A percentile compares a stretch with the other conserved stretches of the same genome.
phyloP scores from a whole-genome alignment of 75 land plant species.

The Isoetes taiwanensis region DNA sequence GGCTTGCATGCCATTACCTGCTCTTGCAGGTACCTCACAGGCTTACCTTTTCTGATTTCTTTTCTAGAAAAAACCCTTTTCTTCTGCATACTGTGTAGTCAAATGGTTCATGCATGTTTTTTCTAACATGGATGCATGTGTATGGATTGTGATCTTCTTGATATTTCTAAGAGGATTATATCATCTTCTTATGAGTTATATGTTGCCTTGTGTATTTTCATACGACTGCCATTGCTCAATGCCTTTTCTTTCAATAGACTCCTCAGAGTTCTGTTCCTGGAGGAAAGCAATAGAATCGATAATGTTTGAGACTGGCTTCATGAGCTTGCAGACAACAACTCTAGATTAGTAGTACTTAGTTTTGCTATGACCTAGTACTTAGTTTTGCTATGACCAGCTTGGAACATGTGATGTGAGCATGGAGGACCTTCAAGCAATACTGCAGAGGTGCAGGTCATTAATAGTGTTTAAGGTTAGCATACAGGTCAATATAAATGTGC shows the following conservation, averaged over 20 bases:
- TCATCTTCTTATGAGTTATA: no score
- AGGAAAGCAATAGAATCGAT: constrained; percentile 17
- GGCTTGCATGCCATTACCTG: constrained; percentile 37
- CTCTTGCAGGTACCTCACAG: constrained; percentile 44
- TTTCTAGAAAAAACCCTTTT: no score
- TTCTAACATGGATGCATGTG: no score
- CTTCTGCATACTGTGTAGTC: no score
- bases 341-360: constrained; percentile 15
- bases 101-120: no score
- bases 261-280: constrained; percentile 16
- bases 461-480: not conserved
- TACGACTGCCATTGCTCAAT: no score
- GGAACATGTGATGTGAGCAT: not conserved
- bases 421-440: not conserved
- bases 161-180: no score
- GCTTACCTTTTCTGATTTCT: not conserved
- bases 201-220: no score
- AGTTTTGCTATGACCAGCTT: constrained; percentile 1
- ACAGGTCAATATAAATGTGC: no score
- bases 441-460: not conserved
- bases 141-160: no score
- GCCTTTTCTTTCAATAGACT: constrained; percentile 8
- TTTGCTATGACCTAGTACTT: no score
- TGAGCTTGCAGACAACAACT: constrained; percentile 17
- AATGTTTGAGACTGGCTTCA: constrained; percentile 13